Base-by-base conservation (phyloP, 805 yeast genomes). In the Cyberlindnera nakhonratchasimensis region DNA sequence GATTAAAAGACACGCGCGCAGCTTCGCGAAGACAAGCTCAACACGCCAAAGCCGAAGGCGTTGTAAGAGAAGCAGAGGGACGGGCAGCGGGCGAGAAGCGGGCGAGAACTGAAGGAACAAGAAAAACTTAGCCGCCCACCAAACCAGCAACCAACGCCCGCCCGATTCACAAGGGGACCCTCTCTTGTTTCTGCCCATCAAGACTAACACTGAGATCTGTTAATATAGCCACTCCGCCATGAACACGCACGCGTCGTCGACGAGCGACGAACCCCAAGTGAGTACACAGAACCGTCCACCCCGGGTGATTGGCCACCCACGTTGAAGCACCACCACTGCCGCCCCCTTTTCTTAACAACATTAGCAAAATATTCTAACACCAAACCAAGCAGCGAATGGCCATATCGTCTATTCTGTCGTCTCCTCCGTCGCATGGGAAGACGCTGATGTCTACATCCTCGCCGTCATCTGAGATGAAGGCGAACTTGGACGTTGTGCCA, bases 361-460 rank as follows among this genome's bases (percentile, higher is more conserved):
- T 24, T n/a, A 12, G 8, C 34, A 31, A 13, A 17, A 8, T 6
- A 20, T 21, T 21, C 35, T 23, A 34, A 25, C 37, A 18, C 20
- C 18, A 10, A 18, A 22, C 13, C 6, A 12, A 29, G 23, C 51
- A 48, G 46, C 47, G 52, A 31, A 50, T 52, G 53, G 47, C 54
- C 12, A 52, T 52, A 24, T 52, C 55, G 7, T 47, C 55, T 2
- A 50, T 52, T 14, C 49, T 52, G 20, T 50, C 54, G 20, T 52
- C 55, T 10, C 54, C 55, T 14, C 46, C 47, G 6, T 21, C 31
- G 6, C 40, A 42, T 13, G 29, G 29, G n/a, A 11, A 26, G 38
- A 28, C 17, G 22, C 33, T 29, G 17, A 34, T 17, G 17, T n/a
- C n/a, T n/a, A n/a, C n/a, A n/a, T 16, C 26, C 36, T 18, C 22